Evolutionary conservation across 306 rosid genomes (phyloP), one percentile per base, ranked within the genome.

Genomic region (Dalbergia oliveri): DNA sequence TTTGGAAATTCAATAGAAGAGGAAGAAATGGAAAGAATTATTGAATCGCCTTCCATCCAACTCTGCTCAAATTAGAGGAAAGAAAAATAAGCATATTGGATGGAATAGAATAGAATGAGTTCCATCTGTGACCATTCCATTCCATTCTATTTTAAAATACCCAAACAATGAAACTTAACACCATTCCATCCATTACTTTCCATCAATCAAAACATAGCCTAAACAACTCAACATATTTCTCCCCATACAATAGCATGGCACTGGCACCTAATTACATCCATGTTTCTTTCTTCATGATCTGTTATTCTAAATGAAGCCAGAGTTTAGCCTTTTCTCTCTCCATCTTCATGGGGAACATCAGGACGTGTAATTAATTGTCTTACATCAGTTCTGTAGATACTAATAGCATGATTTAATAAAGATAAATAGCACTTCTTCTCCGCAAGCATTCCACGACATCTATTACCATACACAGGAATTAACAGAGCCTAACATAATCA

Each of bases 281-380:
- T 50, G 15, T 62, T 68, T 81, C 13, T 34, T 70, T n/a, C 19
- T 18, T 57, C 70, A 57, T 14, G 19, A 5, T 15, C 37, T 7
- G 31, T 60, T 73, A 33, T 76, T 65, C 26, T 64, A 56, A 69
- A 69, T 65, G 72, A 76, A 76, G 64, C n/a, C 53, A 35, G 31
- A 72, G 18, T 41, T 72, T 14, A 37, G 26, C 54, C 50, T 11
- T 19, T 47, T 70, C 71, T 65, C 72, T 76, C 78, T 21, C 72
- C 50, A 26, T 69, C 43, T 60, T 26, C 47, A 16, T 13, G 53
- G 43, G 79, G 31, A 26, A 26, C 31, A 26, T 26, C 31, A 26
- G 66, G 66, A 19, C 3, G 44, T 15, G n/a, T 31, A 43, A 44
- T 37, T 58, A 8, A 45, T 66, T 31, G 53, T 65, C 49, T 68